A percentile compares a stretch with the other conserved stretches of the same genome.
Conservation (phyloP, 495 filamentous ascomycete species). For the Apodospora peruviana region DNA sequence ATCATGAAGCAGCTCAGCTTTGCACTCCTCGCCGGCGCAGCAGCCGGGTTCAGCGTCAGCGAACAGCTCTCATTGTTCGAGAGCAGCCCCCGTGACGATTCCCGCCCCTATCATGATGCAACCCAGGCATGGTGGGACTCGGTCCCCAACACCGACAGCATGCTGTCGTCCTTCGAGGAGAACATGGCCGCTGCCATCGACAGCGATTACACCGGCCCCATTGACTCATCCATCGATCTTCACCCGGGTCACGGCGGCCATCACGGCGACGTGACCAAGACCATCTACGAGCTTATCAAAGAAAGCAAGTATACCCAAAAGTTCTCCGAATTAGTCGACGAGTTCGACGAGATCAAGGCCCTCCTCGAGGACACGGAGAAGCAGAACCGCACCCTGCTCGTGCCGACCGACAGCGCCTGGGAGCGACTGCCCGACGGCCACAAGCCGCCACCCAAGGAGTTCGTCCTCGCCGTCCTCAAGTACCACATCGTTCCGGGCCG, state of each 20-base stretch:
- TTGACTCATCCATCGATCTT: not conserved
- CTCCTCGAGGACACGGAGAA: constrained; percentile 59
- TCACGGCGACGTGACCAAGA: constrained; percentile 48
- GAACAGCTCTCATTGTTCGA: no score
- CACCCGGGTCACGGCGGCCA: constrained; percentile 17
- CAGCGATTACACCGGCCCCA: not conserved
- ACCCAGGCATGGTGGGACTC: not conserved
- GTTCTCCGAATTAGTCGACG: constrained; percentile 65
- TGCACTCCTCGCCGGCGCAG: no score
- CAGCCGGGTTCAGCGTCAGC: no score
- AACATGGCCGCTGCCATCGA: not conserved
- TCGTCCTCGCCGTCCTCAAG: constrained; percentile 56
- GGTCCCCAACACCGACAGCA: not conserved
- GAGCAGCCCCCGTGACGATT: no score
- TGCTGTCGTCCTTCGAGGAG: not conserved
- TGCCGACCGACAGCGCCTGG: constrained; percentile 70
- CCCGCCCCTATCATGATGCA: not conserved
- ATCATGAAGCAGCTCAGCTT: not conserved
- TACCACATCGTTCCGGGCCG: constrained; percentile 67
- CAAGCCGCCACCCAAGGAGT: constrained; percentile 49
- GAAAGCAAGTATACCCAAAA: constrained; percentile 68
- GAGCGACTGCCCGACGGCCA: constrained; percentile 54
- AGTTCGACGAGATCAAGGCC: constrained; percentile 62
- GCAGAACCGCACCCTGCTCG: constrained; percentile 73
- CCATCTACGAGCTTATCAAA: constrained; percentile 71